Conservation (phyloP, 2,329 filamentous ascomycete species). For the Furcasterigmium furcatum region DNA sequence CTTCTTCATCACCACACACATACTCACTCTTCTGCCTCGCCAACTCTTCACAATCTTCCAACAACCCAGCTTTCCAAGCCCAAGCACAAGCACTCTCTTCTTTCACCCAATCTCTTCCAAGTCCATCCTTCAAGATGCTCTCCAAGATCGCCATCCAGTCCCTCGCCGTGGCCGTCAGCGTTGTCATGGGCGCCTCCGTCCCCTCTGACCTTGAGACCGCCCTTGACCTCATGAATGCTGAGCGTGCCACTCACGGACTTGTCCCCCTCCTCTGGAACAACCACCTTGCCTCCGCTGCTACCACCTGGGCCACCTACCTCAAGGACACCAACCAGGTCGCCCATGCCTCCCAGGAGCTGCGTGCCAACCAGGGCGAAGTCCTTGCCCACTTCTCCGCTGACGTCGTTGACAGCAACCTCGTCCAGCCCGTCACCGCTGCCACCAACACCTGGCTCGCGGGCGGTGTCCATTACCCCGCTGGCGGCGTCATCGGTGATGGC, state of each 20-base stretch:
- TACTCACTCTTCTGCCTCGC: not conserved
- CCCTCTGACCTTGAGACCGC: not conserved
- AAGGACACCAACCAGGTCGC: conserved; percentile 19
- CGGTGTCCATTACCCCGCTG: conserved; percentile 20
- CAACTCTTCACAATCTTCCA: not conserved
- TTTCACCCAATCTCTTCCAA: not conserved
- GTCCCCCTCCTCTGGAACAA: conserved; percentile 17
- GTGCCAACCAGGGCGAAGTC: conserved; percentile 29
- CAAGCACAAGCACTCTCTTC: too few relatives aligned
- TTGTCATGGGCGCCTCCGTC: not conserved
- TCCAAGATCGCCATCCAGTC: not conserved
- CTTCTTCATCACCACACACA: too few relatives aligned
- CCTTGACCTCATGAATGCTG: not conserved
- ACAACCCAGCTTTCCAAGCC: not conserved
- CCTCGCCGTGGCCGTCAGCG: not conserved
- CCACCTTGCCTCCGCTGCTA: conserved; percentile 25
- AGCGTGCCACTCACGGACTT: not conserved
- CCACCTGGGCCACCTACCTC: conserved; percentile 29
- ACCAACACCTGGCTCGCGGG: conserved; percentile 26
- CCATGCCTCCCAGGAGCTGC: conserved; percentile 23
- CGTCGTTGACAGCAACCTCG: conserved; percentile 20
- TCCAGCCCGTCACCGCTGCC: conserved; percentile 18
- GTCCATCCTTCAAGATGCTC: conserved; percentile 2
- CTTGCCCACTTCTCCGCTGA: conserved; percentile 16
- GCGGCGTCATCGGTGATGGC: conserved; percentile 24